Evolutionary conservation across 2,329 filamentous ascomycete genomes (phyloP).

Genomic region (Pseudogymnoascus sp.): DNA sequence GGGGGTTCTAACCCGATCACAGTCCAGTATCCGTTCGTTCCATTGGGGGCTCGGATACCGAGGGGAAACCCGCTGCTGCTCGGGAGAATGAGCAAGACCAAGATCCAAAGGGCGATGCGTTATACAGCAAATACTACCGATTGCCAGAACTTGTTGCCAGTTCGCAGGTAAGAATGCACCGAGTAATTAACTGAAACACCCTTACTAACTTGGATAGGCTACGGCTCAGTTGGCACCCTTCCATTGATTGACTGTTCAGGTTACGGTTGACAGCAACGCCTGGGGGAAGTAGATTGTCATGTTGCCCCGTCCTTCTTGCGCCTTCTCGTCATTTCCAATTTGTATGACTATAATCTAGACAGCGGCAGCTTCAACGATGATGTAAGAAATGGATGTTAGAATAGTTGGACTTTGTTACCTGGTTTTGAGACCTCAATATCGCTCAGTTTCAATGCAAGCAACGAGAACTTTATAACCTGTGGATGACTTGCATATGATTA

Average conservation of each 20-base stretch:
- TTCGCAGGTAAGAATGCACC: neutral
- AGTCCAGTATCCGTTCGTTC: constrained; percentile 37
- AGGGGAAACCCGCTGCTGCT: constrained; percentile 32
- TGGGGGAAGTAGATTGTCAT: neutral
- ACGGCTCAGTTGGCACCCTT: neutral
- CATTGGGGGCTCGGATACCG: constrained; percentile 25
- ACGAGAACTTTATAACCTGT: neutral
- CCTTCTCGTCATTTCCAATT: neutral
- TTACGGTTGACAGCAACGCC: neutral
- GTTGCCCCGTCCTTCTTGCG: neutral
- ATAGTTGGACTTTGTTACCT: neutral
- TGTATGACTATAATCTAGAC: constrained; percentile 7
- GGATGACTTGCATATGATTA: neutral
- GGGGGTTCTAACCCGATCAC: constrained; percentile 13
- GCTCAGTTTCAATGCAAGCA: neutral
- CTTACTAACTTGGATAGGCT: neutral
- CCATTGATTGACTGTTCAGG: neutral
- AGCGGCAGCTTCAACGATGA: neutral
- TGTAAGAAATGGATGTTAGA: constrained; percentile 6
- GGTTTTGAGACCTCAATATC: neutral
- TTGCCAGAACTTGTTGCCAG: constrained; percentile 11
- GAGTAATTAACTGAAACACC: neutral
- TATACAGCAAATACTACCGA: constrained; percentile 37
- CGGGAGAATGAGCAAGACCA: constrained; percentile 34
- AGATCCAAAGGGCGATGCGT: constrained; percentile 35